Base-by-base conservation (phyloP, 768 basidiomycete species). In the Trichaptum fuscoviolaceum region DNA sequence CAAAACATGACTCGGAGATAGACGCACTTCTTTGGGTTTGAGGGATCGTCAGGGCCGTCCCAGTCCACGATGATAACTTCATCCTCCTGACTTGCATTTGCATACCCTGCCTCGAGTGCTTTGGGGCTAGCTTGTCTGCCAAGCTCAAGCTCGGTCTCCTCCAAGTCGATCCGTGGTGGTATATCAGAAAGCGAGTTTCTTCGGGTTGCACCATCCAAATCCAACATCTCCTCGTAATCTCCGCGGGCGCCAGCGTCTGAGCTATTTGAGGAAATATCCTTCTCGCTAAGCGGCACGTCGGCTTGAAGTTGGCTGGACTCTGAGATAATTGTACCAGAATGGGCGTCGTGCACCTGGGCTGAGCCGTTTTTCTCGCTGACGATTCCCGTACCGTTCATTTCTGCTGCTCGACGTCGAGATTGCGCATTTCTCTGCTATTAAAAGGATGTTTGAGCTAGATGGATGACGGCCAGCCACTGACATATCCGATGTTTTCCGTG, bases 11-110 rank as follows among this genome's bases (percentile, higher is more conserved):
- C n/a, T n/a, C n/a, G n/a, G 30, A 30, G 30, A 30, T 30, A 2
- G 30, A 67, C 73, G 23, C 66, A 79, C 75, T 78, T 78, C 61
- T 72, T 71, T 0, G 77, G 77, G 67, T 79, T 77, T 25, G 64
- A 57, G 7, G 77, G 76, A 64, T 79, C 77, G 61, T 78, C 73
- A 1, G 75, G 75, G 3, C 77, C 77, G 23, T 78, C 76, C 76
- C 77, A 79, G 63, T 75, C 70, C 9, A 79, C 71, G 9, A 77
- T 68, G 15, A 73, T 58, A 9, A 66, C 67, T 23, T 68, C 67
- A 35, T 70, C 67, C 9, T 20, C 64, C 24, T 64, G n/a, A 26
- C n/a, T 30, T 30, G 30, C 36, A 26, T n/a, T 57, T 35, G 42
- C 42, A 52, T 15, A 52, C 42, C 42, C 42, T 12, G 42, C 42